phyloP scores from a whole-genome alignment of 1,284 basidiomycete species.

The Ceratobasidium sp. region DNA sequence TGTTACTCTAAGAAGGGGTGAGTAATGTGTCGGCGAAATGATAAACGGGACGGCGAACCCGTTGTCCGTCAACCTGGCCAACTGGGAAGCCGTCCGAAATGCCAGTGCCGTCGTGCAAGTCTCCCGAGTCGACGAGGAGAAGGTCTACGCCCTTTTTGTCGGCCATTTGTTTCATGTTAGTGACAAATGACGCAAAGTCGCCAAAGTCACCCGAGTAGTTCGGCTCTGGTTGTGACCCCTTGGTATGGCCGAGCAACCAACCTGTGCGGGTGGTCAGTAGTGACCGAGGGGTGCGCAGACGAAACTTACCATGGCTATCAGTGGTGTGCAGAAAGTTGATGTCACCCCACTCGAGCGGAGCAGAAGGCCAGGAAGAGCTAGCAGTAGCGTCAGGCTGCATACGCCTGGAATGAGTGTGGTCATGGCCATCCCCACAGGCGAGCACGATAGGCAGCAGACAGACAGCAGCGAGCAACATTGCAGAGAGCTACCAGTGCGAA shows the following conservation, averaged over 20 bases:
- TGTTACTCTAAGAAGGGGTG: conserved; percentile 65
- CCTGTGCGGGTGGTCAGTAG: conserved; percentile 52
- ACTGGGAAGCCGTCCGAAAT: conserved; percentile 78
- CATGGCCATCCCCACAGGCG: conserved; percentile 37
- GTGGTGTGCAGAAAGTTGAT: conserved; percentile 86
- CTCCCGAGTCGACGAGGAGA: conserved; percentile 78
- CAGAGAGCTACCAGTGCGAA: background rate
- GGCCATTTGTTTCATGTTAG: conserved; percentile 83
- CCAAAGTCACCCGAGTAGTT: conserved; percentile 85
- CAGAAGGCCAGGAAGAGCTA: conserved; percentile 47
- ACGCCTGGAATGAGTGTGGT: conserved; percentile 22
- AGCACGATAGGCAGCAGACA: conserved; percentile 21
- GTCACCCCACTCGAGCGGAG: conserved; percentile 79
- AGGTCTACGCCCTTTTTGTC: conserved; percentile 78
- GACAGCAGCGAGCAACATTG: conserved; percentile 14
- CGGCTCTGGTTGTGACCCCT: conserved; percentile 76
- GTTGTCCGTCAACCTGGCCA: conserved; percentile 79
- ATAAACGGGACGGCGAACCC: conserved; percentile 60
- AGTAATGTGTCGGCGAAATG: conserved; percentile 10
- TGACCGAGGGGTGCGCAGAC: too few relatives aligned
- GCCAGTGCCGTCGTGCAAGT: conserved; percentile 86
- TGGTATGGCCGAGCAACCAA: conserved; percentile 82
- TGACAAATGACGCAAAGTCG: conserved; percentile 83
- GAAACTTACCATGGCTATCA: conserved; percentile 72
- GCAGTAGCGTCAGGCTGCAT: conserved; percentile 41